Conservation (phyloP, 164 flowering plant genomes). For the Warburgia ugandensis region DNA sequence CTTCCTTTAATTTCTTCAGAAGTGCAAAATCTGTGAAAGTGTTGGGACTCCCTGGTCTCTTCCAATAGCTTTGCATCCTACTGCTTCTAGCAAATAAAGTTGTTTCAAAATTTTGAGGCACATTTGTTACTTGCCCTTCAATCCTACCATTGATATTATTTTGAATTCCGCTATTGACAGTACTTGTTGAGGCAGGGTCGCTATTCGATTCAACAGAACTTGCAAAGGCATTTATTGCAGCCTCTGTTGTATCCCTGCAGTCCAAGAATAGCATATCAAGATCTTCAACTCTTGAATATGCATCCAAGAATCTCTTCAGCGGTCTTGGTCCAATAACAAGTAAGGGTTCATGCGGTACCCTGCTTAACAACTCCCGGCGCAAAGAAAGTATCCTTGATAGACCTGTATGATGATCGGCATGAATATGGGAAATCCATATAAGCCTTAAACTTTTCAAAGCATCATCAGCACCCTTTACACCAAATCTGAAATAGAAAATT, state of each 20-base stretch:
- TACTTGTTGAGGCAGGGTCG: constrained; percentile 16
- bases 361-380: constrained; percentile 56
- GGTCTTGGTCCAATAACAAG: constrained; percentile 83
- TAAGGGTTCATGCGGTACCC: constrained; percentile 62
- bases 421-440: constrained; percentile 98
- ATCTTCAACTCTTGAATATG: constrained; percentile 86
- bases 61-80: constrained; percentile 67
- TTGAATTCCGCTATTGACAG: constrained; percentile 3
- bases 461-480: constrained; percentile 76
- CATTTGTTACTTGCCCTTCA: background rate
- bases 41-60: constrained; percentile 45
- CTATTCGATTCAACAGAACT: constrained; percentile 11
- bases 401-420: constrained; percentile 97
- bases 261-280: constrained; percentile 88
- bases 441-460: constrained; percentile 56
- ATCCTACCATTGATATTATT: constrained; percentile 8
- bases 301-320: constrained; percentile 73
- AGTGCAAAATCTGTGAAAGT: constrained; percentile 18
- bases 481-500: constrained; percentile 48
- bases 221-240: constrained; percentile 39
- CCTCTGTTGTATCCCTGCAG: constrained; percentile 61
- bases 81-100: constrained; percentile 54
- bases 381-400: constrained; percentile 87
- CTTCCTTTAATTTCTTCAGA: constrained; percentile 43
- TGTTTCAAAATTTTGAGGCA: constrained; percentile 18